Percentiles rank a stretch among this genome's conserved stretches.
Evolutionary conservation across 139 green algal species (phyloP).

Genomic region (Coelastrella sp.): DNA sequence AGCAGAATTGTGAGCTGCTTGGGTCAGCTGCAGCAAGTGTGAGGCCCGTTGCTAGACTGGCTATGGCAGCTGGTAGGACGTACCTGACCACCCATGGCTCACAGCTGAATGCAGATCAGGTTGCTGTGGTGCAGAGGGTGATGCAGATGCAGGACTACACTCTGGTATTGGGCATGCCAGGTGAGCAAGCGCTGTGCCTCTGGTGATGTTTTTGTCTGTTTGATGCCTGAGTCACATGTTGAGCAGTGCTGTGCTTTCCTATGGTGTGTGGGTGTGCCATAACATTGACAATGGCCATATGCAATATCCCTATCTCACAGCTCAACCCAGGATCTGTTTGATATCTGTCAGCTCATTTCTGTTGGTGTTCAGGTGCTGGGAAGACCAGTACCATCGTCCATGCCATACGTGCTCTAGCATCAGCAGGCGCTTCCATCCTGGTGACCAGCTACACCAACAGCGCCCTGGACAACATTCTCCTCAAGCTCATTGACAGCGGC

Average conservation of each 20-base stretch:
- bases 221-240: no score
- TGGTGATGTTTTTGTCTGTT: no score
- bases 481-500: slow-evolving; percentile 72
- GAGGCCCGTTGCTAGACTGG: background rate
- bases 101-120: slow-evolving; percentile 82
- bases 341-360: background rate
- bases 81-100: slow-evolving; percentile 41
- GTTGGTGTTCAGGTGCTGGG: slow-evolving; percentile 62
- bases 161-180: slow-evolving; percentile 91
- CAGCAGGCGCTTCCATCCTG: slow-evolving; percentile 74
- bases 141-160: slow-evolving; percentile 80
- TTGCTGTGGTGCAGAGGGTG: slow-evolving; percentile 66
- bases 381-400: slow-evolving; percentile 83
- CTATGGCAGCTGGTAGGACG: background rate
- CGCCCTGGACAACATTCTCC: slow-evolving; percentile 96
- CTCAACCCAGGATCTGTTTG: no score
- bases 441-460: slow-evolving; percentile 97
- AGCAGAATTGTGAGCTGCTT: background rate
- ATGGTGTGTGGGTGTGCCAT: no score
- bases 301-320: no score
- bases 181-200: background rate
- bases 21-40: background rate
- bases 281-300: no score
- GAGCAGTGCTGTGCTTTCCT: no score
- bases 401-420: slow-evolving; percentile 65